Conservation (phyloP, 2,329 filamentous ascomycete genomes). For the Ilyonectria destructans region DNA sequence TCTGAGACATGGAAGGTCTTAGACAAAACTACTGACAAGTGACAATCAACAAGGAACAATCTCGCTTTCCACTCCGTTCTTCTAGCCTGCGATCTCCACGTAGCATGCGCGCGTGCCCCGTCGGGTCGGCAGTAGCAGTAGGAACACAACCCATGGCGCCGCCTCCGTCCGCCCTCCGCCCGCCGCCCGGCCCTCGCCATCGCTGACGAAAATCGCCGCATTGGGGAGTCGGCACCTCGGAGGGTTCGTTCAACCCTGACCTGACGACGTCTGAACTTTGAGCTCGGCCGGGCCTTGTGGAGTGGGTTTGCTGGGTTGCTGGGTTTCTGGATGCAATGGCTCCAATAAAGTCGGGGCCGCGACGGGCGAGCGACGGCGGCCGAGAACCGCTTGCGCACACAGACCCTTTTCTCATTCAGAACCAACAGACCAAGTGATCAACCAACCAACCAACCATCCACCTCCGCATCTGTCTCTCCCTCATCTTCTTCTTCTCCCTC, state of each 20-base stretch:
- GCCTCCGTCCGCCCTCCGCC: no score
- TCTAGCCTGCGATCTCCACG: background rate
- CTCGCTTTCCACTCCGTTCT: background rate
- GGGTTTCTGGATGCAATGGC: background rate
- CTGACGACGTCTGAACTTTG: no score
- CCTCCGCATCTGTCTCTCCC: background rate
- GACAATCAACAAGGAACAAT: no score
- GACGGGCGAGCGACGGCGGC: background rate
- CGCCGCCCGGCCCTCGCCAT: no score
- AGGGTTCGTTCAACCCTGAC: no score
- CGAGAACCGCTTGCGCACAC: background rate
- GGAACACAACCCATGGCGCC: background rate
- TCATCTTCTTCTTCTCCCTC: constrained; percentile 3
- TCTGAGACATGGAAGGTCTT: no score
- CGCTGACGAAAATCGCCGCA: no score
- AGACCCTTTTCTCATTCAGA: background rate
- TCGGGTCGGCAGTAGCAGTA: background rate
- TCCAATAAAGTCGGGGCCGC: background rate
- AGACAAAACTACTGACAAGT: no score
- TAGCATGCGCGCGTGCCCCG: no score
- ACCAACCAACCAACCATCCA: background rate
- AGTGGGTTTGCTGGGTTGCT: no score
- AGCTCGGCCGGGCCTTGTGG: background rate
- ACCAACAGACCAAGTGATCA: background rate
- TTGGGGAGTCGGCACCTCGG: no score